phyloP scores from a whole-genome alignment of 805 yeast genomes.

The Ogataea populi-albae region DNA sequence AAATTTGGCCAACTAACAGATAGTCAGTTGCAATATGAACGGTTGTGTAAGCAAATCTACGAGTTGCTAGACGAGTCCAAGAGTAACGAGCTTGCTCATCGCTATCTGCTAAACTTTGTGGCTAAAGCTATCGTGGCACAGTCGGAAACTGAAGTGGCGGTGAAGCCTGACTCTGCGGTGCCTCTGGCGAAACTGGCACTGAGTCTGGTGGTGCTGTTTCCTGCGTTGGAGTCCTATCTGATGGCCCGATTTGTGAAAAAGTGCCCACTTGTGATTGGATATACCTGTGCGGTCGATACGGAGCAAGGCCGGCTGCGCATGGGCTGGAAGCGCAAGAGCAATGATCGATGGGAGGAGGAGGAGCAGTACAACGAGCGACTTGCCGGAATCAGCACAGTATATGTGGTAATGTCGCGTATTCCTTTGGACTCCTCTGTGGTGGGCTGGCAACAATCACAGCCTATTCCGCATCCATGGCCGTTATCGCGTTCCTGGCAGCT shows the following conservation, averaged over 20 bases:
- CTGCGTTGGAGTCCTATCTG: conserved; percentile 53
- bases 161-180: conserved; percentile 69
- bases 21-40: conserved; percentile 55
- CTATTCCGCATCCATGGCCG: conserved; percentile 51
- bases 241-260: conserved; percentile 85
- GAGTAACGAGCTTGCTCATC: conserved; percentile 48
- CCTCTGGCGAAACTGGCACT: conserved; percentile 73
- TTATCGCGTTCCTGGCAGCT: conserved; percentile 62
- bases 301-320: conserved; percentile 77
- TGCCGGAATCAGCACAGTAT: conserved; percentile 80
- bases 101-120: conserved; percentile 76
- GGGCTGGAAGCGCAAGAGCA: conserved; percentile 76
- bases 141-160: conserved; percentile 89
- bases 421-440: conserved; percentile 27
- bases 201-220: conserved; percentile 45
- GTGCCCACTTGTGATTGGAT: conserved; percentile 88
- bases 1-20: conserved; percentile 89
- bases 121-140: conserved; percentile 87
- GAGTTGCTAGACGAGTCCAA: conserved; percentile 48
- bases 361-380: conserved; percentile 79
- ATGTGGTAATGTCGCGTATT: conserved; percentile 67
- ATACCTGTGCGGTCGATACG: conserved; percentile 67
- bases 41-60: conserved; percentile 50
- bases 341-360: conserved; percentile 55
- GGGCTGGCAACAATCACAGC: conserved; percentile 20